These are phyloP conservation scores for Verticillium isaacii DNA, from an alignment of 2,329 filamentous ascomycete species.

Conservation along the genomic window DNA sequence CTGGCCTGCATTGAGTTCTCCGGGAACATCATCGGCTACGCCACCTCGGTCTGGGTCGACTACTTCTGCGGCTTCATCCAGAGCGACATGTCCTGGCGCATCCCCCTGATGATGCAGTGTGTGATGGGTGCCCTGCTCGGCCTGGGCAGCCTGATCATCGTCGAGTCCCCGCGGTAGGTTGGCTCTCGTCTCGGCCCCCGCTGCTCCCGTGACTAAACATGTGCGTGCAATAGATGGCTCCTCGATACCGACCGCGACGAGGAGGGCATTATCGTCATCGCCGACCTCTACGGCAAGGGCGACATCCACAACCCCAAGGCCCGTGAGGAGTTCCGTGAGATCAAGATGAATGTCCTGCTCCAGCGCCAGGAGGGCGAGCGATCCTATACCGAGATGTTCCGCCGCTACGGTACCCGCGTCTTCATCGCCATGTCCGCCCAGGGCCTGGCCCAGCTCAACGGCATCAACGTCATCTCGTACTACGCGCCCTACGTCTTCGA, in stretches of 20 bases:
- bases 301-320: conserved; percentile 93
- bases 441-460: conserved; percentile 91
- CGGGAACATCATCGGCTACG: conserved; percentile 93
- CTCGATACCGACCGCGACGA: conserved; percentile 97
- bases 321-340: conserved; percentile 93
- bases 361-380: conserved; percentile 93
- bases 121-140: conserved; percentile 86
- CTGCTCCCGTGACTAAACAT: conserved; percentile 19
- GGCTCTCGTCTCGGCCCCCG: conserved; percentile 1
- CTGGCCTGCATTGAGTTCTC: conserved; percentile 97
- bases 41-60: conserved; percentile 96
- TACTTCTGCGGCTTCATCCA: conserved; percentile 93
- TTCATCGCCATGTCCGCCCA: conserved; percentile 99
- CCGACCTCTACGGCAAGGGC: conserved; percentile 91
- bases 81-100: conserved; percentile 80
- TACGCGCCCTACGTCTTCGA: conserved; percentile 97
- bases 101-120: conserved; percentile 89
- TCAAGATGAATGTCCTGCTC: conserved; percentile 95
- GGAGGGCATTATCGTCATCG: conserved; percentile 96
- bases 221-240: conserved; percentile 65
- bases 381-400: conserved; percentile 91
- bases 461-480: conserved; percentile 99
- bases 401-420: conserved; percentile 82
- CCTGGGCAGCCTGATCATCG: conserved; percentile 84
- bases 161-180: conserved; percentile 83